Evolutionary conservation across 345 rosid species (phyloP), one percentile per base, ranked within the genome.

Genomic region (Isatis tinctoria): DNA sequence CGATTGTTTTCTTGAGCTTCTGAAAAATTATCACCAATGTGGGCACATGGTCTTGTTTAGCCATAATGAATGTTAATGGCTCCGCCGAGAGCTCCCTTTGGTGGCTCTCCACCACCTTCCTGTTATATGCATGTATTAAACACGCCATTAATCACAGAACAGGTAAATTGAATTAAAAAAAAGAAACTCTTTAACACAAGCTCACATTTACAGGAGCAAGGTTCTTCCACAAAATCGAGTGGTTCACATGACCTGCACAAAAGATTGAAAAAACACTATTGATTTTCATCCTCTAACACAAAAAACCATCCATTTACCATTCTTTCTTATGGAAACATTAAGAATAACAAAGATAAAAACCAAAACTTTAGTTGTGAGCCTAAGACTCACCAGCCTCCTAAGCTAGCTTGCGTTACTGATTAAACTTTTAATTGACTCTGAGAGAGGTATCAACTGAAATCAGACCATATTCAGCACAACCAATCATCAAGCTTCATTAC

Each of bases 81-180:
- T 67, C 84, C 71, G 2, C 97, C 97, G 73, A 95, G 80, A 10
- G 90, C 67, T 54, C 86, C 83, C 10, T 90, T 83, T 36, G 99
- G 97, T 72, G 92, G 91, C 62, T 88, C 97, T 60, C 99, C 99
- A 36, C 99, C 99, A 64, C 97, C 97, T 86, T 85, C 83, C 97
- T 95, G 82, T 60, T 65, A 83, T 39, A 44, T 8, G 37, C n/a
- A n/a, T 65, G 0, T 28, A 56, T 53, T 28, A 32, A 14, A 71
- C n/a, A n/a, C 24, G 22, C 67, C 7, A 70, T 65, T 16, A 40
- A 44, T 8, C 56, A 16, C 76, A 27, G 58, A 73, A 22, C 30
- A 72, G 66, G 1, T 4, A 58, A 13, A 13, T 1, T 3, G 8
- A 22, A 20, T 2, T 45, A 39, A 49, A 10, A 52, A 4, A 33